Evolutionary conservation across 164 flowering plant species (phyloP).

Genomic region (Berberis thunbergii): DNA sequence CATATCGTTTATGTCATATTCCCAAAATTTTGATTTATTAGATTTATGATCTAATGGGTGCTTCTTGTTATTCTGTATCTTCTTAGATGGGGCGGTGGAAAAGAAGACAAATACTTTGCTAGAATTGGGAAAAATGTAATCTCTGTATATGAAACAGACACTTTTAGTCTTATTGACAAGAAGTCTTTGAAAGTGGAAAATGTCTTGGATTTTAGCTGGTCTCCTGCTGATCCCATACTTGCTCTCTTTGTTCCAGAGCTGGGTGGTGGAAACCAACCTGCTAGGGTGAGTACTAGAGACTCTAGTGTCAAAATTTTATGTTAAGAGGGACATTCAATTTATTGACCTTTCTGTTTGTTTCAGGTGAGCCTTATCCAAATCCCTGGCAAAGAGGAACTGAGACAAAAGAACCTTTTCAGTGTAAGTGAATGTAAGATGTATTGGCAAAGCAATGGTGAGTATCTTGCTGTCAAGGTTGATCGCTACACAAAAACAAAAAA

Average conservation of each 20-base stretch:
- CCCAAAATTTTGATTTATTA: neutral
- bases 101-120: slow-evolving; percentile 87
- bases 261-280: slow-evolving; percentile 99
- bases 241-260: slow-evolving; percentile 91
- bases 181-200: slow-evolving; percentile 88
- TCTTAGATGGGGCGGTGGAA: slow-evolving; percentile 93
- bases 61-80: neutral
- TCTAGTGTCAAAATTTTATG: neutral
- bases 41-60: neutral
- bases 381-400: slow-evolving; percentile 78
- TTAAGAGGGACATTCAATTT: no score
- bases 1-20: no score
- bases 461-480: slow-evolving; percentile 95
- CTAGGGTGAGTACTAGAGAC: slow-evolving; percentile 49
- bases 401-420: slow-evolving; percentile 97
- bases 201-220: slow-evolving; percentile 90
- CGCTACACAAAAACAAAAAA: slow-evolving; percentile 90
- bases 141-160: slow-evolving; percentile 93
- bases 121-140: slow-evolving; percentile 77
- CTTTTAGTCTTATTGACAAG: slow-evolving; percentile 86
- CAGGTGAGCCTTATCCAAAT: slow-evolving; percentile 88
- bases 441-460: slow-evolving; percentile 99
- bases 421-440: slow-evolving; percentile 98
- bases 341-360: neutral
- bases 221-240: slow-evolving; percentile 86